phyloP scores from a whole-genome alignment of 768 basidiomycete species.

The Strobilomyces confusus region DNA sequence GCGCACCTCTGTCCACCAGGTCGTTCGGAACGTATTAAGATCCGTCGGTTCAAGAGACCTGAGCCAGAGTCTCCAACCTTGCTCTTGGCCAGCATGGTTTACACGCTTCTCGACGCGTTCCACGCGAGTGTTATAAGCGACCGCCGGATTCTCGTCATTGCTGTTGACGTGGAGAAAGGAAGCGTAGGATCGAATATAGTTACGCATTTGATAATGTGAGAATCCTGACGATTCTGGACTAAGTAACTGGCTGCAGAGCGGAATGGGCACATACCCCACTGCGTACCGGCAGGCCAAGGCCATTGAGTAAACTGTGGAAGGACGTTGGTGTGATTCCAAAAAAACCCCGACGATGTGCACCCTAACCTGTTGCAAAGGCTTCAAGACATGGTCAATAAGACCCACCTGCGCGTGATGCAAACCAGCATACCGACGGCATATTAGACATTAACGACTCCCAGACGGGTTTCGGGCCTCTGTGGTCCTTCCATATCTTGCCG shows the following conservation, averaged over 20 bases:
- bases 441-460: constrained; percentile 8
- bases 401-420: too few relatives aligned
- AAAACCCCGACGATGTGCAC: too few relatives aligned
- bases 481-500: constrained; percentile 4
- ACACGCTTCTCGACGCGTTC: constrained; percentile 40
- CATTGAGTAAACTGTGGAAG: constrained; percentile 7
- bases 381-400: too few relatives aligned
- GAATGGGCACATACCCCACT: constrained; percentile 6
- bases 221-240: constrained; percentile 22
- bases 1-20: constrained; percentile 24
- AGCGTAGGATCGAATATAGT: constrained; percentile 29
- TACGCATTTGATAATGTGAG: constrained; percentile 31
- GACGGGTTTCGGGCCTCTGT: constrained; percentile 10
- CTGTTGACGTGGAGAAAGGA: constrained; percentile 13
- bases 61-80: constrained; percentile 15
- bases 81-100: constrained; percentile 8
- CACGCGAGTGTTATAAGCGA: constrained; percentile 46
- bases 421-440: too few relatives aligned
- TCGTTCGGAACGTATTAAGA: constrained; percentile 25
- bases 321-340: too few relatives aligned
- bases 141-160: constrained; percentile 36
- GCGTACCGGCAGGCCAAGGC: constrained; percentile 16
- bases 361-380: constrained; percentile 5
- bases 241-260: neutral
- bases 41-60: constrained; percentile 2